Conservation (phyloP, 2,329 filamentous ascomycete genomes). For the Venturia aucupariae region DNA sequence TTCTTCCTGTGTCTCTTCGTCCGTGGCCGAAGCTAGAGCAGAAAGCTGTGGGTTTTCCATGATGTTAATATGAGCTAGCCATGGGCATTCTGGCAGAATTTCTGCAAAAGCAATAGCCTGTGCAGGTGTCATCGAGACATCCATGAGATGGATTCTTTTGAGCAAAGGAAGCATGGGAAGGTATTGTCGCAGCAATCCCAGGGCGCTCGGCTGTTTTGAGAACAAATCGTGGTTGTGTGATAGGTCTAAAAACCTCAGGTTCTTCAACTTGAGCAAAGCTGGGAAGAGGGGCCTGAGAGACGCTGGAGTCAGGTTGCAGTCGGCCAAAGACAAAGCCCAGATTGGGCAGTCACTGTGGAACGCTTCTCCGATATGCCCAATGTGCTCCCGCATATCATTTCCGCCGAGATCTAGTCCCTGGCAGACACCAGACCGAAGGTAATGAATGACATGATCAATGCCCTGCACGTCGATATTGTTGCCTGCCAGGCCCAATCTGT, state of each 20-base stretch:
- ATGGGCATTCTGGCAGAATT: slow-evolving; percentile 72
- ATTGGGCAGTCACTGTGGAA: slow-evolving; percentile 46
- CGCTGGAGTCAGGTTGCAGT: slow-evolving; percentile 68
- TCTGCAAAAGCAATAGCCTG: slow-evolving; percentile 89
- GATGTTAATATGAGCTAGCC: slow-evolving; percentile 77
- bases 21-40: slow-evolving; percentile 62
- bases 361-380: slow-evolving; percentile 41
- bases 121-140: slow-evolving; percentile 74
- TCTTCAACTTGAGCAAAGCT: slow-evolving; percentile 56
- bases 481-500: slow-evolving; percentile 71
- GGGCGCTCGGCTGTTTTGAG: slow-evolving; percentile 60
- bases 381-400: slow-evolving; percentile 54
- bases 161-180: slow-evolving; percentile 68
- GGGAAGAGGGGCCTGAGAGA: slow-evolving; percentile 69
- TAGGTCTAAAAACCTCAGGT: slow-evolving; percentile 82
- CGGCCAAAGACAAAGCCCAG: slow-evolving; percentile 76
- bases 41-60: slow-evolving; percentile 69
- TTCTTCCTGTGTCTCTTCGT: slow-evolving; percentile 78
- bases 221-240: slow-evolving; percentile 84
- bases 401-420: slow-evolving; percentile 84
- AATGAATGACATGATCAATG: slow-evolving; percentile 65
- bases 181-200: slow-evolving; percentile 69
- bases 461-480: slow-evolving; percentile 69
- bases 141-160: slow-evolving; percentile 77
- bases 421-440: slow-evolving; percentile 66